Conservation (phyloP, 208 protist genomes). For the Leishmania major region DNA sequence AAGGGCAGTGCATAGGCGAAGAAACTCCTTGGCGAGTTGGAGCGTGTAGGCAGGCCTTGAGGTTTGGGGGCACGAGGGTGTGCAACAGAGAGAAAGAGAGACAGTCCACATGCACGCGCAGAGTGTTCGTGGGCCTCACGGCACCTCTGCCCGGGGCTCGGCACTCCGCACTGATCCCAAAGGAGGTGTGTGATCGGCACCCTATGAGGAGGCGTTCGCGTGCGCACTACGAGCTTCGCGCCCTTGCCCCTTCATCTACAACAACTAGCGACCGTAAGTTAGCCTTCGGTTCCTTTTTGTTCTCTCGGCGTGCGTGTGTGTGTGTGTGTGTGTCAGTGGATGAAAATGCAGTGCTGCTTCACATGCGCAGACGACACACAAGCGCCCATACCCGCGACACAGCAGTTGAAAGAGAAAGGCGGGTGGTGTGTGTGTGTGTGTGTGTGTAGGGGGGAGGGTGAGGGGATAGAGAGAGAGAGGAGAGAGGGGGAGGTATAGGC, state of each 20-base stretch:
- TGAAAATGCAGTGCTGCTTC: conserved; percentile 1
- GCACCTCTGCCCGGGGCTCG: too few relatives aligned
- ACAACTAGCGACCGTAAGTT: background rate
- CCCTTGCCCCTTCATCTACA: background rate
- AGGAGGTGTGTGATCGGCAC: background rate
- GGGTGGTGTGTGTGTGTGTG: too few relatives aligned
- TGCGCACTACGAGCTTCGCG: background rate
- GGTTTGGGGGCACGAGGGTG: background rate
- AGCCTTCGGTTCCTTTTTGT: too few relatives aligned
- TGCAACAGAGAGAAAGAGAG: background rate
- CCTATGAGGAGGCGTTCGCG: background rate
- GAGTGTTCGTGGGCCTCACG: too few relatives aligned
- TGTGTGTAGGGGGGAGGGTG: too few relatives aligned
- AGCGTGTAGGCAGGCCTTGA: background rate
- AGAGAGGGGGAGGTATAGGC: background rate
- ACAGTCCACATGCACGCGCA: background rate
- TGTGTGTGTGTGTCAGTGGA: background rate
- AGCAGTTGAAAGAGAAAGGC: background rate
- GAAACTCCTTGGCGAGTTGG: background rate
- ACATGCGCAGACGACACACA: background rate
- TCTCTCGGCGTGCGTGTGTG: background rate
- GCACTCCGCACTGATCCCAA: background rate
- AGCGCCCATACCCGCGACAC: background rate
- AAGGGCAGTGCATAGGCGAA: background rate
- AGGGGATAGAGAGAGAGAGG: background rate